Conservation (phyloP, 805 yeast species). For the Candida broadrunensis region DNA sequence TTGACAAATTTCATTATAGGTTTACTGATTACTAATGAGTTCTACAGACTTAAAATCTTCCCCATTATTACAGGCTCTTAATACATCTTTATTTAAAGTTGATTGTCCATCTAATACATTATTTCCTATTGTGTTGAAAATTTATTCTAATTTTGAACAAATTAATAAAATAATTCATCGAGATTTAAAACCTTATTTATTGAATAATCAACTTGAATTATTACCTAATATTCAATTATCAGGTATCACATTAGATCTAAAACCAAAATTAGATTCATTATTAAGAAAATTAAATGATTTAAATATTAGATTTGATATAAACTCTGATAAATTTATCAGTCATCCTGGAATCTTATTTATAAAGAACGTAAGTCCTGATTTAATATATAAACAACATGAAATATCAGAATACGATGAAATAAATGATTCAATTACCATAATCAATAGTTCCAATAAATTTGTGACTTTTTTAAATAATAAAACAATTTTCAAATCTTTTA, state of each 20-base stretch:
- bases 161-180: too few species aligned
- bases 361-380: slow-evolving; percentile 42
- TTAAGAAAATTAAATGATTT: slow-evolving; percentile 4
- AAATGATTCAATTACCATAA: slow-evolving; percentile 4
- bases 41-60: too few species aligned
- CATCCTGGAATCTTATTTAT: slow-evolving; percentile 62
- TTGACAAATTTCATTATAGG: too few species aligned
- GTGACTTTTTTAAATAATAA: slow-evolving; percentile 15
- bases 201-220: not conserved
- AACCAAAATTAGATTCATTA: slow-evolving; percentile 5
- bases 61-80: too few species aligned
- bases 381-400: slow-evolving; percentile 12
- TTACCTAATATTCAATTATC: too few species aligned
- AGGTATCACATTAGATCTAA: not conserved
- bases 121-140: too few species aligned
- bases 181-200: not conserved
- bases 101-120: too few species aligned
- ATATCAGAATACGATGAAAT: not conserved
- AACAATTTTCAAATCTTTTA: slow-evolving; percentile 15
- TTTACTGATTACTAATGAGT: too few species aligned
- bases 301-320: slow-evolving; percentile 11
- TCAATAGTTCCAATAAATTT: slow-evolving; percentile 2
- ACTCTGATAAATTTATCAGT: slow-evolving; percentile 32
- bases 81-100: too few species aligned
- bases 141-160: too few species aligned